Percentiles rank a stretch among this genome's conserved stretches.
phyloP scores from a whole-genome alignment of 495 filamentous ascomycete genomes.

The Friedmanniomyces simplex region DNA sequence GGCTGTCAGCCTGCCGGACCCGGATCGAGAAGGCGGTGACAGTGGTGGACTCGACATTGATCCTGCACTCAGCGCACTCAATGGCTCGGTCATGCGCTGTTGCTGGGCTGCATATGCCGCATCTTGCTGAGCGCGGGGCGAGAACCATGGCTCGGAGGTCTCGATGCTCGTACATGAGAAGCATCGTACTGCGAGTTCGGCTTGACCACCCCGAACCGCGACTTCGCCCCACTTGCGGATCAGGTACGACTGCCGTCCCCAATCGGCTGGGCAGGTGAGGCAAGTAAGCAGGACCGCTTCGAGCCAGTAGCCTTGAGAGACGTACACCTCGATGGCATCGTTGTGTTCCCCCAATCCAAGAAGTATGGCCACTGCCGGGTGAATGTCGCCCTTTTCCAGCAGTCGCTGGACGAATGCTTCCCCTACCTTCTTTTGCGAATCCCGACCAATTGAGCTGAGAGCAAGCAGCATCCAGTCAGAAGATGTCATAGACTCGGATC shows the following conservation, averaged over 20 bases:
- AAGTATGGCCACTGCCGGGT: constrained; percentile 82
- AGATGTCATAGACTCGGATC: constrained; percentile 70
- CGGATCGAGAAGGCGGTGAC: constrained; percentile 27
- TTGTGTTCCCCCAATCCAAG: constrained; percentile 86
- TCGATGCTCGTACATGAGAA: constrained; percentile 37
- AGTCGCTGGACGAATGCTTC: constrained; percentile 87
- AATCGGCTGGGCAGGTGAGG: constrained; percentile 54
- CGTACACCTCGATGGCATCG: constrained; percentile 92
- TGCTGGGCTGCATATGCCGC: constrained; percentile 37
- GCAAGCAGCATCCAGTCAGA: constrained; percentile 97
- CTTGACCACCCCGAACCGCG: constrained; percentile 74
- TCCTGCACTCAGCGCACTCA: constrained; percentile 21
- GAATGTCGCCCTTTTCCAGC: constrained; percentile 79
- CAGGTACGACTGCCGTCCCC: constrained; percentile 79
- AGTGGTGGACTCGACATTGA: constrained; percentile 32
- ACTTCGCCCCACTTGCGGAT: constrained; percentile 92
- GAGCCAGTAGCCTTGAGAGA: constrained; percentile 84
- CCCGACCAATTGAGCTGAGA: constrained; percentile 71
- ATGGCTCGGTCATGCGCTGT: constrained; percentile 10
- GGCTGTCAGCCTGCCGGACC: constrained; percentile 32
- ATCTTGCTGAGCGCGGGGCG: constrained; percentile 63
- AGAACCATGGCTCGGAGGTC: constrained; percentile 66
- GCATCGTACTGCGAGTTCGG: constrained; percentile 84
- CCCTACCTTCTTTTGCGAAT: constrained; percentile 79
- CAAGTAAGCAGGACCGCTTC: constrained; percentile 77